Base-by-base conservation (phyloP, 1,284 basidiomycete genomes). In the Puccinia triticina region DNA sequence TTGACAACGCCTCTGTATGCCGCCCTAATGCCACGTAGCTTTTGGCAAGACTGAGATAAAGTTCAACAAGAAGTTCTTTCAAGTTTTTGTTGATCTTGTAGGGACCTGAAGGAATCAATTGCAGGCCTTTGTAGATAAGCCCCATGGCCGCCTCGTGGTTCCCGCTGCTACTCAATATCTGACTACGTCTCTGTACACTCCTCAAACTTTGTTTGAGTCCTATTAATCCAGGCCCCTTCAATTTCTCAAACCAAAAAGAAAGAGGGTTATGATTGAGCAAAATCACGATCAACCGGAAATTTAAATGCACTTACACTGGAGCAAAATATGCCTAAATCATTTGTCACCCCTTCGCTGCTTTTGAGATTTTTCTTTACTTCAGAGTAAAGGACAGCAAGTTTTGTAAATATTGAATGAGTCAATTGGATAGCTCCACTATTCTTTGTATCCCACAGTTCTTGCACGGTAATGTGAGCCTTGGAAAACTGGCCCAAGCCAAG, bases 21-120 rank as follows among this genome's bases (percentile, higher is more conserved):
- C 37, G 29, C 3, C 61, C 61, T 32, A 64, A 64, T 14, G 8
- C 3, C 32, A 32, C 4, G 61, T 64, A 64, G 11, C 7, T 32
- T 64, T 64, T 26, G 26, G 64, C 64, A 66, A 66, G 64, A 66
- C 32, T 40, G 1, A 66, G 64, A 37, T 66, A 37, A 40, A 66
- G 34, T 64, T 37, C 61, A 34, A 64, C 14, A 37, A 64, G 29
- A 10, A 64, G 29, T 5, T 64, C 32, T 21, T 64, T 64, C 14
- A 64, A 12, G 8, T 5, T 64, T 34, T 64, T 64, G 61, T 64
- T 26, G 1, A 64, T 29, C 1, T 64, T 2, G 4, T 34, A 5
- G 12, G 3, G 2, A 34, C 37, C 21, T 3, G 16, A 37, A 5
- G 29, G 29, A 34, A 64, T 29, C 1, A 37, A 34, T 64, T 11